Evolutionary conservation across 257 asterid genomes (phyloP).

Genomic region (Capsicum rhomboideum): DNA sequence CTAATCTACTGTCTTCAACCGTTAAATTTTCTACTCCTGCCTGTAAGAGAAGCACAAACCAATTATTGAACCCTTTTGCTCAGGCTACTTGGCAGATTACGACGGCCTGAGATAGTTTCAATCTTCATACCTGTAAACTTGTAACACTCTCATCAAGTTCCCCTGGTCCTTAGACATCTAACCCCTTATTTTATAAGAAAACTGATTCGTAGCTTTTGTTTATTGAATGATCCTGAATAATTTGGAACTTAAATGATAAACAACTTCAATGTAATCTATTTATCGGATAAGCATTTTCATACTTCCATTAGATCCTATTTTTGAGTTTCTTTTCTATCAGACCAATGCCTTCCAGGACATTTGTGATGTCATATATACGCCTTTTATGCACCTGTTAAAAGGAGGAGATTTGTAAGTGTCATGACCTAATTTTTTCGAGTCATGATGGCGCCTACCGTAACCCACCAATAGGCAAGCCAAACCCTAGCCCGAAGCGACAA

Average conservation of each 20-base stretch:
- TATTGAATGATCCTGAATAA: constrained; percentile 7
- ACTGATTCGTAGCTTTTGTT: constrained; percentile 15
- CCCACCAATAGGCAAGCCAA: no score
- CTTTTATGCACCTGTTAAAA: constrained; percentile 82
- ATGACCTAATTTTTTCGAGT: no score
- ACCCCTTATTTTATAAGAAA: constrained; percentile 47
- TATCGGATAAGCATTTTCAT: constrained; percentile 23
- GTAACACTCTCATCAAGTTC: constrained; percentile 61
- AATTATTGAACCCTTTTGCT: neutral
- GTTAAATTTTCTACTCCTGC: constrained; percentile 28
- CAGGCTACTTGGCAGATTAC: neutral
- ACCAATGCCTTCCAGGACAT: constrained; percentile 96
- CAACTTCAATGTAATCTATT: neutral
- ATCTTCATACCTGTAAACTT: constrained; percentile 59
- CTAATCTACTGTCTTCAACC: constrained; percentile 26
- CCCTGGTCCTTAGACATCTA: constrained; percentile 72
- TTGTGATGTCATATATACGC: constrained; percentile 95
- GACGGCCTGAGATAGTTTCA: neutral
- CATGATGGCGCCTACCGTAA: no score
- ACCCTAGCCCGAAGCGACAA: no score
- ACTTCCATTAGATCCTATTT: constrained; percentile 98
- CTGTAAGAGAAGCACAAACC: constrained; percentile 13
- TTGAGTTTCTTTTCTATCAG: constrained; percentile 91
- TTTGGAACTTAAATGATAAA: neutral
- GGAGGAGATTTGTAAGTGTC: neutral